Evolutionary conservation across 2,329 filamentous ascomycete genomes (phyloP).

Genomic region (Fusarium sp.): DNA sequence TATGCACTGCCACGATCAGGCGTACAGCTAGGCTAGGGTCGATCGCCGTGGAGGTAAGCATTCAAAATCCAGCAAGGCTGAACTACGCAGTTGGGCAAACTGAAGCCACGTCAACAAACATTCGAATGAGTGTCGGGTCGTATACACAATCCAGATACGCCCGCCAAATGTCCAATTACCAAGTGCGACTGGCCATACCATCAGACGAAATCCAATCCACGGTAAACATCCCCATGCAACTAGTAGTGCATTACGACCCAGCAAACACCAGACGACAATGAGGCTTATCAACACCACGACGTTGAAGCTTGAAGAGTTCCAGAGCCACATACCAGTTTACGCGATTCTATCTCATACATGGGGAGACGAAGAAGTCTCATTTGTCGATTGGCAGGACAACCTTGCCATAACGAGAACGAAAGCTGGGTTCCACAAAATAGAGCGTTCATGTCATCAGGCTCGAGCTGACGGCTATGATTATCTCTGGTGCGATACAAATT

Average conservation of each 20-base stretch:
- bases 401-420: accelerated
- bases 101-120: neutral
- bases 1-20: neutral
- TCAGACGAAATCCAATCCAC: neutral
- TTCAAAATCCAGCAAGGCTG: neutral
- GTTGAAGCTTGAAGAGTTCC: neutral
- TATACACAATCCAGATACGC: neutral
- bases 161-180: no score
- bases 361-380: neutral
- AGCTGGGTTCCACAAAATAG: neutral
- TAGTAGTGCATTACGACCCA: neutral
- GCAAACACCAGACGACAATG: neutral
- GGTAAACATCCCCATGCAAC: no score
- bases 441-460: neutral
- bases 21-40: neutral
- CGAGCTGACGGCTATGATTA: neutral
- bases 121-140: neutral
- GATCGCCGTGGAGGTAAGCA: neutral
- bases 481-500: neutral
- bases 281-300: neutral
- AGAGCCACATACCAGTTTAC: accelerated
- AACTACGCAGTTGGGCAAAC: neutral
- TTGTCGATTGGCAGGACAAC: neutral
- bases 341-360: neutral
- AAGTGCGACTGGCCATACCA: neutral